These are phyloP conservation scores for Scheffersomyces amazonensis DNA, from an alignment of 805 yeast species.

Conservation along the genomic window DNA sequence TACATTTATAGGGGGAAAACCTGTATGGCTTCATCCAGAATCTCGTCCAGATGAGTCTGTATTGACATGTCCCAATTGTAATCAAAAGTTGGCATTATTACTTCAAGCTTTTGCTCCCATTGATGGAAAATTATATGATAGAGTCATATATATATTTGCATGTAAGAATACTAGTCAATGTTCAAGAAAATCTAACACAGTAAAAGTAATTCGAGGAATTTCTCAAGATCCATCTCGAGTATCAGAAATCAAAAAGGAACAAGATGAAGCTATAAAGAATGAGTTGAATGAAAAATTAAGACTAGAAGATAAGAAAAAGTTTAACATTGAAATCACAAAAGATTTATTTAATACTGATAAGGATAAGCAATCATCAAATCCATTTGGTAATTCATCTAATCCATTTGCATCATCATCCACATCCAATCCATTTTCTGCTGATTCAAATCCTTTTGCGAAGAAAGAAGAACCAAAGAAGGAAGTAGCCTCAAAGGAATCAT, in stretches of 20 bases:
- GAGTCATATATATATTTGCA: conserved; percentile 76
- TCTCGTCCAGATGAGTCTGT: conserved; percentile 55
- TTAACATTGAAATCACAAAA: conserved; percentile 38
- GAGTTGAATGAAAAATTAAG: conserved; percentile 39
- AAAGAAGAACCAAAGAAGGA: conserved; percentile 7
- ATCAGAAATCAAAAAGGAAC: conserved; percentile 34
- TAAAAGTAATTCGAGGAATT: conserved; percentile 77
- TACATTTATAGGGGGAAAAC: conserved; percentile 76
- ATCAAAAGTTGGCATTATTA: conserved; percentile 57
- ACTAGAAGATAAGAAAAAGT: conserved; percentile 42
- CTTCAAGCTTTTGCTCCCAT: conserved; percentile 82
- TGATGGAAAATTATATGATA: conserved; percentile 68
- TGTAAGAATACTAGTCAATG: conserved; percentile 61
- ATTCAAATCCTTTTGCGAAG: conserved; percentile 30
- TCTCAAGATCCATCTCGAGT: conserved; percentile 54
- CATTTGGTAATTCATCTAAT: conserved; percentile 30
- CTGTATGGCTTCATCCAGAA: conserved; percentile 61
- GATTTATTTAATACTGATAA: conserved; percentile 27
- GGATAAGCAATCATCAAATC: conserved; percentile 18
- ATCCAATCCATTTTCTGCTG: conserved; percentile 18
- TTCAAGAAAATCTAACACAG: conserved; percentile 63
- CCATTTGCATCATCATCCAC: conserved; percentile 30
- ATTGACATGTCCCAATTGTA: conserved; percentile 66
- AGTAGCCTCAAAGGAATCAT: conserved; percentile 13
- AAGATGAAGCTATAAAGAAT: conserved; percentile 23